Evolutionary conservation across 129 eudicot genomes (phyloP), one percentile per base, ranked within the genome.

Genomic region (Centaurea solstitialis): DNA sequence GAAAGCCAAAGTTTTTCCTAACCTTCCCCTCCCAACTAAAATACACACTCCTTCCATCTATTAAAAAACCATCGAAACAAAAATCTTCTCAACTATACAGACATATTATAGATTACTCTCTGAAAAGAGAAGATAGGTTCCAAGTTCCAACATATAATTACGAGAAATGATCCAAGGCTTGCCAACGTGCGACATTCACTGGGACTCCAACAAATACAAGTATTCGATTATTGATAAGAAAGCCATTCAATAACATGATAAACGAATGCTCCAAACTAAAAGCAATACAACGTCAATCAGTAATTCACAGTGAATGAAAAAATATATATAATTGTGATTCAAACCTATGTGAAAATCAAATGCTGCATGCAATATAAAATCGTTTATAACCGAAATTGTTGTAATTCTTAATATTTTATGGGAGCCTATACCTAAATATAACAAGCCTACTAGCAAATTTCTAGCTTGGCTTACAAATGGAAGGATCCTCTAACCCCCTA

Each of bases 251-350:
- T 23, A 18, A 78, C 22, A 68, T 57, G 17, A 10, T 0, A 20
- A 6, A 68, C 8, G 18, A 5, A 17, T 24, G 9, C 17, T 23
- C 3, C 65, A 28, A 45, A 12, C 68, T 68, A 69, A 69, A 69
- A 21, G 53, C 40, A 68, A 68, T 66, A 78, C 75, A n/a, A n/a
- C n/a, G n/a, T n/a, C n/a, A n/a, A 17, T 3, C 73, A 23, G 41
- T 77, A 65, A 77, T 11, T 76, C 9, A 26, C 57, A 26, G 5
- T 50, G 67, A 74, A 74, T 28, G 33, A 73, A 6, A 74, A 50
- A 8, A 18, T 21, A n/a, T 62, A 40, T 7, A 45, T 17, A 66
- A 43, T 4, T 41, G 64, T 67, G 7, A 77, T 2, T 41, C 50
- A 41, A 9, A 41, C 9, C 15, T 41, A 15, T 41, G 50, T 67